These are phyloP conservation scores for Quercus berberidifolia DNA, from an alignment of 306 rosid genomes.

Conservation along the genomic window DNA sequence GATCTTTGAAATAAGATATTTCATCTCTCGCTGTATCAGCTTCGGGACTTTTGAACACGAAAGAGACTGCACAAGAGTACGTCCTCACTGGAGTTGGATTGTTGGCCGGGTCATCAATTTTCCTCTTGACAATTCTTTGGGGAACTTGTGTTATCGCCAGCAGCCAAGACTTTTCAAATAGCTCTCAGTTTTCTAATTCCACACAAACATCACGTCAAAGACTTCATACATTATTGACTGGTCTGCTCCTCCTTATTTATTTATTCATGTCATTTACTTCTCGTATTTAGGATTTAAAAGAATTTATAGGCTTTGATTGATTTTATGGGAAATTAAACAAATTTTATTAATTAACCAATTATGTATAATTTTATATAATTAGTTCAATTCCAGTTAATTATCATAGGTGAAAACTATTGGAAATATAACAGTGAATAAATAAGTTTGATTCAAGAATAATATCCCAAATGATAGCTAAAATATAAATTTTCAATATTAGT, in stretches of 20 bases:
- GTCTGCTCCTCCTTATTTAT: conserved; percentile 20
- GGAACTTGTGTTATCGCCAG: conserved; percentile 51
- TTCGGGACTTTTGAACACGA: conserved; percentile 40
- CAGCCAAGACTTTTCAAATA: conserved; percentile 23
- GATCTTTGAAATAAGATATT: no score
- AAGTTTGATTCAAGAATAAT: no score
- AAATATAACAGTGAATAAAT: no score
- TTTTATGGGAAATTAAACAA: not conserved
- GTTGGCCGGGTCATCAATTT: conserved; percentile 47
- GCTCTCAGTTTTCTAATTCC: not conserved
- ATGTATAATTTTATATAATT: no score
- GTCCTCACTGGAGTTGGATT: conserved; percentile 48
- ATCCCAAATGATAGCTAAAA: no score
- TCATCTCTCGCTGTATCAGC: conserved; percentile 13
- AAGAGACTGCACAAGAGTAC: conserved; percentile 44
- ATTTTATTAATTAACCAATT: no score
- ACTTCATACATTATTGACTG: conserved; percentile 29
- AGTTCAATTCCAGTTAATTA: no score
- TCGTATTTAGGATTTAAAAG: no score
- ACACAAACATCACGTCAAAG: conserved; percentile 15
- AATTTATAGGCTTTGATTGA: no score
- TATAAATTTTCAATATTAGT: no score
- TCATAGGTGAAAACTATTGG: no score
- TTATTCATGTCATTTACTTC: not conserved
- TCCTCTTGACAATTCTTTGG: conserved; percentile 49